Evolutionary conservation across 495 filamentous ascomycete species (phyloP).

Genomic region (Aspergillus carlsbadensis): DNA sequence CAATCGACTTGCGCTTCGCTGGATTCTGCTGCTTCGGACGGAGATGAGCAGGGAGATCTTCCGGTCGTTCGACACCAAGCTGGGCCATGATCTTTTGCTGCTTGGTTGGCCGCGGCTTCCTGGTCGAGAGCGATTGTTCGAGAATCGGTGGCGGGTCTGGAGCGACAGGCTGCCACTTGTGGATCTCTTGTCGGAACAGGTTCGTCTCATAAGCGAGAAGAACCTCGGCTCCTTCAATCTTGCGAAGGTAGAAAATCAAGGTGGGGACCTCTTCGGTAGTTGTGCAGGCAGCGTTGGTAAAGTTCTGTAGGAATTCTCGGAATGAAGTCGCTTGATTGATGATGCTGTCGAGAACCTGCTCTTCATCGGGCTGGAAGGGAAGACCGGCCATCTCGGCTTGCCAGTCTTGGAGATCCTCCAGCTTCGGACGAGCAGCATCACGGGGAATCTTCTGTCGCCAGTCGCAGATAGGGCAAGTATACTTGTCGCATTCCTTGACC

Average conservation of each 20-base stretch:
- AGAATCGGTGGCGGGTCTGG: constrained; percentile 77
- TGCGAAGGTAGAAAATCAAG: constrained; percentile 95
- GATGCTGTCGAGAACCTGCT: constrained; percentile 78
- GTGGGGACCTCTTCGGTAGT: constrained; percentile 83
- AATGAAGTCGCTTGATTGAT: constrained; percentile 82
- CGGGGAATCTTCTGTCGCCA: constrained; percentile 97
- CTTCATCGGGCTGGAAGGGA: constrained; percentile 96
- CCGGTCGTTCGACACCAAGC: constrained; percentile 80
- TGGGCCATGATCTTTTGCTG: constrained; percentile 92
- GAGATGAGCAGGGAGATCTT: constrained; percentile 79
- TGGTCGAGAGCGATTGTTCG: constrained; percentile 84
- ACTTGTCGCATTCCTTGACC: constrained; percentile 97
- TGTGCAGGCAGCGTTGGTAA: constrained; percentile 76
- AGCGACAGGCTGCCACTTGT: constrained; percentile 94
- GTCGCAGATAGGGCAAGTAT: constrained; percentile 97
- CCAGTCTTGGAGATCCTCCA: constrained; percentile 89
- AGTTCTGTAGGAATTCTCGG: constrained; percentile 73
- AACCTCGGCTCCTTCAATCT: constrained; percentile 97
- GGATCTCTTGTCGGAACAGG: constrained; percentile 93
- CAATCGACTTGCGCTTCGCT: constrained; percentile 45
- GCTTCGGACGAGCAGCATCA: constrained; percentile 93
- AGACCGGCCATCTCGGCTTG: constrained; percentile 77
- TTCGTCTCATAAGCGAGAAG: constrained; percentile 91
- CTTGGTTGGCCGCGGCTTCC: constrained; percentile 96
- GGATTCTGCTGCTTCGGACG: constrained; percentile 70